Evolutionary conservation across 1,284 basidiomycete genomes (phyloP), one percentile per base, ranked within the genome.

Genomic region (Marasmius sp.): DNA sequence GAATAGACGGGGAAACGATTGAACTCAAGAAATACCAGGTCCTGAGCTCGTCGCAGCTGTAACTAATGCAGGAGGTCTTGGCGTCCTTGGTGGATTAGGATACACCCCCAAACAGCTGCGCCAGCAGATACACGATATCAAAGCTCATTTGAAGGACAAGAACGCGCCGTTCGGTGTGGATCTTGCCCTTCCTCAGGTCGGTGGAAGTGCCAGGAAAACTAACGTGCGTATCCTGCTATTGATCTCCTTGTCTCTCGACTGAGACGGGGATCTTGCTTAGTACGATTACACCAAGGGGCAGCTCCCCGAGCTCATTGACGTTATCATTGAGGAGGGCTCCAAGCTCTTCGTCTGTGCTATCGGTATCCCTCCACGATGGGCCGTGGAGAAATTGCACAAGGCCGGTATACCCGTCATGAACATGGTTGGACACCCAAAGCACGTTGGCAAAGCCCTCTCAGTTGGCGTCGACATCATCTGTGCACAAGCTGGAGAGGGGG

Each of bases 361-460:
- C 55, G 94, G 94, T 65, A 87, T 95, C 1, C 94, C 94, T 0
- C 91, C 94, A 6, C 84, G 84, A 67, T 80, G 84, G 65, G 87
- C 83, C 20, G 92, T 95, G 22, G 91, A 95, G 49, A 85, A 81
- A 68, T 80, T 95, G 39, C 94, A 95, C 79, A 77, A 84, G 66
- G 90, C 90, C 8, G 88, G 91, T 10, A 94, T 95, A 65, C 81
- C 86, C 38, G 82, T 94, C 63, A 93, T 94, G 91, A 95, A 95
- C 54, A 96, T 96, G 93, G 89, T 97, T 66, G 94, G 93, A 16
- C 89, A 92, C 73, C 92, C 92, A 5, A 95, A 93, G 74, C 94
- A 95, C 74, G 92, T 92, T 53, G 67, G 78, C 57, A 93, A 94
- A 73, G 93, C 93, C 10, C 81, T 95, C 45, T 88, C 82, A 8